Conservation (phyloP, 805 yeast species). For the Kuraishia piskuri region DNA sequence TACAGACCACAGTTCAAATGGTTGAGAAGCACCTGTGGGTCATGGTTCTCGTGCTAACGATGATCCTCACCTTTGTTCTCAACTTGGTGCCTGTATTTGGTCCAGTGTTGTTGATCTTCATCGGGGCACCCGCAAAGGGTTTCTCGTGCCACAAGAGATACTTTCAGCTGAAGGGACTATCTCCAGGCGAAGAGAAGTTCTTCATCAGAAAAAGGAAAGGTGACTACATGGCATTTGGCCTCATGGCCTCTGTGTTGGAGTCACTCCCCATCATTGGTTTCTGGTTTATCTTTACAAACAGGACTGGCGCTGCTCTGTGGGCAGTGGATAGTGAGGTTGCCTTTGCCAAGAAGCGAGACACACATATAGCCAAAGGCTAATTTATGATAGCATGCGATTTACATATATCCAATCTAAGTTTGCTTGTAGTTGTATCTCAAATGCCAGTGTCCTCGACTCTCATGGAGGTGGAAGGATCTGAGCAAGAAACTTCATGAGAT, state of each 20-base stretch:
- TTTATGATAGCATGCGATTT: too few species aligned
- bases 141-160: constrained; percentile 44
- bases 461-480: constrained; percentile 15
- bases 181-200: constrained; percentile 28
- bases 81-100: constrained; percentile 52
- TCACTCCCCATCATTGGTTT: constrained; percentile 44
- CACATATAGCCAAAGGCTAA: neutral
- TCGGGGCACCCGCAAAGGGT: constrained; percentile 50
- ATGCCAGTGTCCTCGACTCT: neutral
- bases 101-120: constrained; percentile 38
- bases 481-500: constrained; percentile 38
- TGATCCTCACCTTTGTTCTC: constrained; percentile 26
- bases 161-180: constrained; percentile 45
- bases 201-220: constrained; percentile 28
- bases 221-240: constrained; percentile 42
- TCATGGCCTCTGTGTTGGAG: constrained; percentile 41
- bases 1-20: constrained; percentile 3
- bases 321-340: constrained; percentile 21
- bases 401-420: neutral
- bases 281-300: constrained; percentile 48
- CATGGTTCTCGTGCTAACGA: constrained; percentile 31
- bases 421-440: too few species aligned
- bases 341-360: neutral
- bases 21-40: constrained; percentile 18
- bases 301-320: constrained; percentile 61